These are phyloP conservation scores for Monosporascus sp. DNA, from an alignment of 2,329 filamentous ascomycete genomes.

Conservation along the genomic window DNA sequence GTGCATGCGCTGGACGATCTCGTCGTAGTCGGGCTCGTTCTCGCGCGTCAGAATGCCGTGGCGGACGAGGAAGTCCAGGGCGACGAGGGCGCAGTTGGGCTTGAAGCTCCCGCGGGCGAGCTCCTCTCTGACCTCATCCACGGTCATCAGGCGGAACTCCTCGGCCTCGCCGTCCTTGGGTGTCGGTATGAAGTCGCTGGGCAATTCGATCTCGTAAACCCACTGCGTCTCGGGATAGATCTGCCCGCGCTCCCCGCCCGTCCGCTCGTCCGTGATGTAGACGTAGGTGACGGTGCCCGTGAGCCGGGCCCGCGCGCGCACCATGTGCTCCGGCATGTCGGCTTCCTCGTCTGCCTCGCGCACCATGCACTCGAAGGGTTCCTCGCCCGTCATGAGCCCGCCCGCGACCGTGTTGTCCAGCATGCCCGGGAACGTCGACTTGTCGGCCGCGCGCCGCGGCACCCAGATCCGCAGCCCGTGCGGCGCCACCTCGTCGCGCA, in stretches of 20 bases:
- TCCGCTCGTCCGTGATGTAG: conserved; percentile 68
- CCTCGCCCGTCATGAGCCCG: conserved; percentile 76
- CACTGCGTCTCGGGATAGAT: conserved; percentile 91
- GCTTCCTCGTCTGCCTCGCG: conserved; percentile 90
- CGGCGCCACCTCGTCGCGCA: conserved; percentile 38
- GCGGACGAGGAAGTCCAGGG: conserved; percentile 86
- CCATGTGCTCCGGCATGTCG: conserved; percentile 64
- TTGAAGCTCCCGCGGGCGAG: conserved; percentile 77
- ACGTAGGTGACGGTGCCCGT: conserved; percentile 78
- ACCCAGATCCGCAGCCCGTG: conserved; percentile 77
- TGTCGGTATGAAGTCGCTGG: conserved; percentile 60
- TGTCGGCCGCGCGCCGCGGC: conserved; percentile 67
- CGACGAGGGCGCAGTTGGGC: conserved; percentile 80
- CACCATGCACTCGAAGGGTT: conserved; percentile 74
- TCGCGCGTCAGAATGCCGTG: conserved; percentile 74
- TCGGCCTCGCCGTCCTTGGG: conserved; percentile 89
- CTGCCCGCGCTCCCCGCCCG: conserved; percentile 75
- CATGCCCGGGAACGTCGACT: conserved; percentile 87
- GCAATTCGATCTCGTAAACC: conserved; percentile 81
- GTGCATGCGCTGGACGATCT: conserved; percentile 72
- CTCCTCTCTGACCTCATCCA: conserved; percentile 69
- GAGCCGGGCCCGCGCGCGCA: conserved; percentile 54
- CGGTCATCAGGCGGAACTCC: conserved; percentile 70
- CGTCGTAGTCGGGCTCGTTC: conserved; percentile 72
- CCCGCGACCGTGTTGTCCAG: conserved; percentile 90